Evolutionary conservation across 768 basidiomycete species (phyloP).

Genomic region (Amanita thiersii): DNA sequence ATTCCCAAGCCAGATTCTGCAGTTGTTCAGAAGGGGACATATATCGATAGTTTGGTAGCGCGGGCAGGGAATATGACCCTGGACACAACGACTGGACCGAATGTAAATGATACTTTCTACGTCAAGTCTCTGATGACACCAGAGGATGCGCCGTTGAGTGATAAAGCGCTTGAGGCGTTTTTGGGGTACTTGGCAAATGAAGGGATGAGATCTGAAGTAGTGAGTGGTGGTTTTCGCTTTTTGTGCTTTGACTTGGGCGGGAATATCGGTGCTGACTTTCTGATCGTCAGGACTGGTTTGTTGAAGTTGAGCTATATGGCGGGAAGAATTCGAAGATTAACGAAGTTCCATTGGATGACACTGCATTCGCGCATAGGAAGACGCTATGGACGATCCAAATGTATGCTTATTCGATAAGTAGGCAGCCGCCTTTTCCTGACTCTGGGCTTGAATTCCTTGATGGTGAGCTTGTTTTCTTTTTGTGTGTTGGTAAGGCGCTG

Average conservation of each 20-base stretch:
- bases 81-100: background rate
- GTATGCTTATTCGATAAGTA: constrained; percentile 21
- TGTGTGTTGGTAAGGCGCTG: background rate
- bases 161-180: no score
- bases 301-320: constrained; percentile 22
- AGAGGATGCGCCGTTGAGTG: no score
- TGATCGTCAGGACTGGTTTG: constrained; percentile 17
- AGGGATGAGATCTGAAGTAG: no score
- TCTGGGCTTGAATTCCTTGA: constrained; percentile 29
- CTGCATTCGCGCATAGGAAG: constrained; percentile 25
- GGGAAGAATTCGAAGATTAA: constrained; percentile 25
- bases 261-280: background rate
- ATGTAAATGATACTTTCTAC: background rate
- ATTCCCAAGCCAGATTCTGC: background rate
- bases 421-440: constrained; percentile 21
- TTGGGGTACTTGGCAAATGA: no score
- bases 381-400: constrained; percentile 27
- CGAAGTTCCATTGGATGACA: constrained; percentile 17
- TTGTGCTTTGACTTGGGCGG: background rate
- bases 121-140: background rate
- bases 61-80: background rate
- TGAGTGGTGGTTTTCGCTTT: no score
- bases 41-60: background rate
- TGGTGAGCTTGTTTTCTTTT: constrained; percentile 12
- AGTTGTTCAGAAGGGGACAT: background rate